Evolutionary conservation across 2,329 filamentous ascomycete species (phyloP).

Genomic region (Plectosphaerella sp.): DNA sequence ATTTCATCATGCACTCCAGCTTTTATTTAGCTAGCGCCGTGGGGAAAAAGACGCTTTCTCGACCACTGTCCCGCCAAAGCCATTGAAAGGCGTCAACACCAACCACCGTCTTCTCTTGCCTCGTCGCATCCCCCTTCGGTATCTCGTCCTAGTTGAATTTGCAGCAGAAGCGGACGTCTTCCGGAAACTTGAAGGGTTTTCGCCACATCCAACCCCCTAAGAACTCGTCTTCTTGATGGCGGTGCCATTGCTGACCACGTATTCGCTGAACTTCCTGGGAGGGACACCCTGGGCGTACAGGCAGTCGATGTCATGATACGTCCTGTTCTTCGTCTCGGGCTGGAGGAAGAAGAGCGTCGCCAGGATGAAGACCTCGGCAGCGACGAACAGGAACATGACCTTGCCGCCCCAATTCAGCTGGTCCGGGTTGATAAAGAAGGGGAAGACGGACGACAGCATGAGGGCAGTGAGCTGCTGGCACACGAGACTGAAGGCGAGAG

Average conservation of each 20-base stretch:
- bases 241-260: constrained; percentile 12
- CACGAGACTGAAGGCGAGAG: constrained; percentile 20
- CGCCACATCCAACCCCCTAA: background rate
- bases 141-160: too few species aligned
- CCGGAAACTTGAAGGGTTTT: too few species aligned
- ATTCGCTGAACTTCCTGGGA: constrained; percentile 17
- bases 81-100: too few species aligned
- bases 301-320: constrained; percentile 26
- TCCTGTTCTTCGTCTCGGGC: constrained; percentile 32
- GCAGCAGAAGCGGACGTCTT: too few species aligned
- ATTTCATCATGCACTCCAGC: too few species aligned
- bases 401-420: constrained; percentile 31
- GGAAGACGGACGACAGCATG: constrained; percentile 28
- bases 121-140: too few species aligned
- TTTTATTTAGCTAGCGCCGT: too few species aligned
- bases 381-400: constrained; percentile 31
- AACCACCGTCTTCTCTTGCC: too few species aligned
- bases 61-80: too few species aligned
- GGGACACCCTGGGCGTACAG: constrained; percentile 18
- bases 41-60: too few species aligned
- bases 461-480: constrained; percentile 28
- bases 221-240: constrained; percentile 9
- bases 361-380: constrained; percentile 26
- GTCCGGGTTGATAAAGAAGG: constrained; percentile 31
- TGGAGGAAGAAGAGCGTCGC: constrained; percentile 25